Conservation (phyloP, 768 basidiomycete species). For the Lanmaoa pseudosensibilis region DNA sequence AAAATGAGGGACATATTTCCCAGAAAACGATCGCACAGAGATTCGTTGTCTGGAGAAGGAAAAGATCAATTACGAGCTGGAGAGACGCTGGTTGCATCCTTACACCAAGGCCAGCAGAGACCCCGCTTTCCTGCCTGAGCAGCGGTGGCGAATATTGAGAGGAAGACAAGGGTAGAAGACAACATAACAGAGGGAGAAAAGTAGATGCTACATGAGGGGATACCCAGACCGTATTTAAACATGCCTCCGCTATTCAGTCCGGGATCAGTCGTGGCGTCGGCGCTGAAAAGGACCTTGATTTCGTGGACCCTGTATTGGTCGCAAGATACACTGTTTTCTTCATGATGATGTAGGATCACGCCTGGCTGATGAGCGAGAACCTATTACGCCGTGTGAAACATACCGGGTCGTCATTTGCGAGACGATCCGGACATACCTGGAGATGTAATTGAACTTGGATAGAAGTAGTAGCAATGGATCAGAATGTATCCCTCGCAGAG, state of each 20-base stretch:
- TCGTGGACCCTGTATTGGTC: neutral
- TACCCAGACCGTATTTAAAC: constrained; percentile 14
- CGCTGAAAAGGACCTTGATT: neutral
- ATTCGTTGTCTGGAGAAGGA: constrained; percentile 23
- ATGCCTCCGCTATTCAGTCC: neutral
- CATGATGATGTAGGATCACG: neutral
- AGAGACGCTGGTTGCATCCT: neutral
- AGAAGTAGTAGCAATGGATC: constrained; percentile 1
- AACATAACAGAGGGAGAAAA: constrained; percentile 16
- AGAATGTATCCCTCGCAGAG: neutral
- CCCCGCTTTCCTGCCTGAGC: constrained; percentile 39
- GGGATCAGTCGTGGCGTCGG: neutral
- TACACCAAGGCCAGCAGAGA: constrained; percentile 39
- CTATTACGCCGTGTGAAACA: neutral
- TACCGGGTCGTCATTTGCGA: neutral
- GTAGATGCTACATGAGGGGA: neutral
- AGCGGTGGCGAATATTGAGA: constrained; percentile 16
- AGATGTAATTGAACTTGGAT: neutral
- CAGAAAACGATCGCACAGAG: constrained; percentile 27
- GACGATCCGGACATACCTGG: neutral
- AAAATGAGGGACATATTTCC: neutral
- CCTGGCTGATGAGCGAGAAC: neutral
- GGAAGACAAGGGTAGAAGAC: constrained; percentile 13
- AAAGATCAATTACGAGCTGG: neutral
- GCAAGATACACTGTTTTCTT: neutral